A percentile compares a stretch with the other conserved stretches of the same genome.
phyloP scores from a whole-genome alignment of 441 rosid species.

The Croton laevigatus region DNA sequence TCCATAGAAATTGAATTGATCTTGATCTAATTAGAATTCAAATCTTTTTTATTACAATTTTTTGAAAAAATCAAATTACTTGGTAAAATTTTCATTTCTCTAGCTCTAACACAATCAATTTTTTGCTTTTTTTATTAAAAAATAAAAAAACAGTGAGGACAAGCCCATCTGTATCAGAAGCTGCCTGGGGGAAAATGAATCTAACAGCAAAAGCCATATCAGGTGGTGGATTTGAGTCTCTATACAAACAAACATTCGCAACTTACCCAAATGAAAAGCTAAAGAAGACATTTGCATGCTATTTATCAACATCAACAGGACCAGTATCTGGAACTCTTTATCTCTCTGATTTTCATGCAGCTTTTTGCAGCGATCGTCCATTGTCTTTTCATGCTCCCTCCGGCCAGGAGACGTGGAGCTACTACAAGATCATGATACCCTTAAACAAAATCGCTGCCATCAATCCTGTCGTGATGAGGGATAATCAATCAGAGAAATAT shows the following conservation, averaged over 20 bases:
- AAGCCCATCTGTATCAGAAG: constrained; percentile 56
- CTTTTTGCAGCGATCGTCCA: constrained; percentile 78
- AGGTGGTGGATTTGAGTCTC: constrained; percentile 72
- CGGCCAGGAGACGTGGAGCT: constrained; percentile 73
- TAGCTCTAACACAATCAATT: no score
- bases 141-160: constrained; percentile 48
- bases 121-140: not conserved
- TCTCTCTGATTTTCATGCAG: constrained; percentile 48
- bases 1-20: no score
- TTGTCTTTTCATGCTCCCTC: constrained; percentile 63
- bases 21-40: no score
- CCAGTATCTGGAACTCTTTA: constrained; percentile 78
- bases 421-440: constrained; percentile 67
- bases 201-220: constrained; percentile 63
- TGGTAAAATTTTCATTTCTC: no score
- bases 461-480: constrained; percentile 50
- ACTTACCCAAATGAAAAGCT: constrained; percentile 56
- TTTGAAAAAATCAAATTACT: no score
- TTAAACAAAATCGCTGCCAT: constrained; percentile 38
- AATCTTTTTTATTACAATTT: no score
- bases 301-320: constrained; percentile 68
- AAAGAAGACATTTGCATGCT: constrained; percentile 68
- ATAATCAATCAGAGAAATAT: constrained; percentile 55
- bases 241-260: constrained; percentile 54
- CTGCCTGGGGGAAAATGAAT: constrained; percentile 81